Percentiles rank a stretch among this genome's conserved stretches.
phyloP scores from a whole-genome alignment of 495 filamentous ascomycete genomes.

The Talaromyces thailandensis region DNA sequence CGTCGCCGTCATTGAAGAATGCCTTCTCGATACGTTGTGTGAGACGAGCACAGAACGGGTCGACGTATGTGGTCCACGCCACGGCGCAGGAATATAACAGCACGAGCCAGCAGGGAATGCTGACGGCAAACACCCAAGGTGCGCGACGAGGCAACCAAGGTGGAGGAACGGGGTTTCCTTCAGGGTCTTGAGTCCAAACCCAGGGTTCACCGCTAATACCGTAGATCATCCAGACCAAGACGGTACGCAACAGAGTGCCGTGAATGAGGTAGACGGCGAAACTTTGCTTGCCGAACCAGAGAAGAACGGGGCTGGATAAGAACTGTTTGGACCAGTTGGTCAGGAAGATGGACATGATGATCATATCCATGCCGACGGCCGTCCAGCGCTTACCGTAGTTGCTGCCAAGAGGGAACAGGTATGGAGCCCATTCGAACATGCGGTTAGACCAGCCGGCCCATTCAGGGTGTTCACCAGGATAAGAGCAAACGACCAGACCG shows the following conservation, averaged over 20 bases:
- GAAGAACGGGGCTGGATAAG: constrained; percentile 45
- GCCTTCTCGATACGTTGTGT: constrained; percentile 49
- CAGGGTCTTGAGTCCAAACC: constrained; percentile 36
- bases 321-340: constrained; percentile 46
- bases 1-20: constrained; percentile 40
- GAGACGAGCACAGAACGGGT: constrained; percentile 51
- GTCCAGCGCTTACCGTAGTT: constrained; percentile 44
- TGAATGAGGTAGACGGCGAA: constrained; percentile 65
- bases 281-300: constrained; percentile 59
- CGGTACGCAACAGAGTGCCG: constrained; percentile 51
- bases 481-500: constrained; percentile 50
- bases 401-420: constrained; percentile 47
- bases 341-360: constrained; percentile 49
- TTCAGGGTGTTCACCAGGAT: constrained; percentile 49
- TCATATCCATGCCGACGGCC: constrained; percentile 49
- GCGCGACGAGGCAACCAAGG: constrained; percentile 28
- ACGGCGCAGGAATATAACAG: constrained; percentile 49
- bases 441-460: constrained; percentile 49
- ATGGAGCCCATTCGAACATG: constrained; percentile 34
- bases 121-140: constrained; percentile 34
- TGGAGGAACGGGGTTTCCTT: constrained; percentile 31
- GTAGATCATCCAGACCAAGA: constrained; percentile 59
- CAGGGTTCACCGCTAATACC: constrained; percentile 44
- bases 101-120: constrained; percentile 48
- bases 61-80: constrained; percentile 58